phyloP scores from a whole-genome alignment of 768 basidiomycete species.

The Floccularia luteovirens region DNA sequence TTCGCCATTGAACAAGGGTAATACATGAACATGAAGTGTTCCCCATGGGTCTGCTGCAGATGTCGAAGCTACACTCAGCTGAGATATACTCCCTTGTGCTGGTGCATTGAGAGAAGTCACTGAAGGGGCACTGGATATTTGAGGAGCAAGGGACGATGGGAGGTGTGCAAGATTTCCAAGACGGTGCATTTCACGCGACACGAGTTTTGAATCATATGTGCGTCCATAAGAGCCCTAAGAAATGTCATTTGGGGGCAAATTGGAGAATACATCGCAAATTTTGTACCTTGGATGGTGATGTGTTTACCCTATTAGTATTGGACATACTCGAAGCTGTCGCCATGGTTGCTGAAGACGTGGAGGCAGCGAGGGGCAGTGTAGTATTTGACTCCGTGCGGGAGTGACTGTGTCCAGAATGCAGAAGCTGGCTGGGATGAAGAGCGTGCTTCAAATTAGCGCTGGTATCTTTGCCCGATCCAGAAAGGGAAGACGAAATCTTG shows the following conservation, averaged over 20 bases:
- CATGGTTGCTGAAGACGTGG: slow-evolving; percentile 20
- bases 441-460: slow-evolving; percentile 17
- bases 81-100: slow-evolving; percentile 28
- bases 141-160: slow-evolving; percentile 44
- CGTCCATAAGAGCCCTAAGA: slow-evolving; percentile 51
- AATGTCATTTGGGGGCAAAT: no score
- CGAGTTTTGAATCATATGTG: slow-evolving; percentile 74
- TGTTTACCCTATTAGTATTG: slow-evolving; percentile 29
- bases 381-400: slow-evolving; percentile 26
- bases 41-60: slow-evolving; percentile 72
- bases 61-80: slow-evolving; percentile 29
- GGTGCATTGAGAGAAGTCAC: slow-evolving; percentile 37
- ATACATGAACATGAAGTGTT: slow-evolving; percentile 75
- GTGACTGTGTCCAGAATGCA: slow-evolving; percentile 30
- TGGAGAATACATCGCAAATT: slow-evolving; percentile 3
- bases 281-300: slow-evolving; percentile 45
- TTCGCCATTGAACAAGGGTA: slow-evolving; percentile 90
- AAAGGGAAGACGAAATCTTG: slow-evolving; percentile 32
- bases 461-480: slow-evolving; percentile 18
- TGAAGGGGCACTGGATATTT: slow-evolving; percentile 41
- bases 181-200: slow-evolving; percentile 81
- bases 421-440: slow-evolving; percentile 22
- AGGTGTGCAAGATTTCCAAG: slow-evolving; percentile 56
- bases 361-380: slow-evolving; percentile 11
- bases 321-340: slow-evolving; percentile 23